Percentiles rank a stretch among this genome's conserved stretches.
Conservation (phyloP, 1,284 basidiomycete species). For the Microbotryum lychnidis-dioicae region DNA sequence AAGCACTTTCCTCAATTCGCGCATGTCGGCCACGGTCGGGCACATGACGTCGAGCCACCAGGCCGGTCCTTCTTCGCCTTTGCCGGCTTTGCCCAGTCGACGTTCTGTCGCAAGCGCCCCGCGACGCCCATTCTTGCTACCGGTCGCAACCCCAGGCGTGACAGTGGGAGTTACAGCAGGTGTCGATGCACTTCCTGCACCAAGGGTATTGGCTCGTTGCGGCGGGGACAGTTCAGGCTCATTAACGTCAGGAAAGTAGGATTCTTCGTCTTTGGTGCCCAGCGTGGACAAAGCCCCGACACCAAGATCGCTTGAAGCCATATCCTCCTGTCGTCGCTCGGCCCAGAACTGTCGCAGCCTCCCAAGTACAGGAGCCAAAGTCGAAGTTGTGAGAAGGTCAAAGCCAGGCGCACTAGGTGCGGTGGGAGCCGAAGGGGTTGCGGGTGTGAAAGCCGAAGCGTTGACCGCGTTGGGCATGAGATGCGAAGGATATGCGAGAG, state of each 20-base stretch:
- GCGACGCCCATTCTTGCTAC: conserved; percentile 2
- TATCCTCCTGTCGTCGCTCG: conserved; percentile 30
- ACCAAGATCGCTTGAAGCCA: conserved; percentile 31
- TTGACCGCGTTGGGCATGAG: conserved; percentile 17
- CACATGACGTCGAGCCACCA: conserved; percentile 93
- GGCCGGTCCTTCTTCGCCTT: conserved; percentile 41
- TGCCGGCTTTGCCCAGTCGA: conserved; percentile 21
- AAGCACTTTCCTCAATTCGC: conserved; percentile 76
- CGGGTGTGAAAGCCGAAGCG: conserved; percentile 5
- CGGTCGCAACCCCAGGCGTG: conserved; percentile 15
- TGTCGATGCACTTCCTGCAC: background rate
- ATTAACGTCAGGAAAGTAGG: conserved; percentile 13
- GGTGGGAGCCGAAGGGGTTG: background rate
- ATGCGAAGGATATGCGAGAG: conserved; percentile 23
- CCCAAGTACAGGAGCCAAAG: conserved; percentile 28
- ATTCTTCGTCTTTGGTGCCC: conserved; percentile 2
- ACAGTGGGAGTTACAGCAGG: conserved; percentile 6
- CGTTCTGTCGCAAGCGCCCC: conserved; percentile 20
- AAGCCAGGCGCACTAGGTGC: conserved; percentile 20
- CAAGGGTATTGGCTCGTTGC: no score
- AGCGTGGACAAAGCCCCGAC: conserved; percentile 5
- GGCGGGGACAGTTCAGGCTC: background rate
- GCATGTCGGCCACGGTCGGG: conserved; percentile 83
- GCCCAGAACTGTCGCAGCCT: conserved; percentile 32
- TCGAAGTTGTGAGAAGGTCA: conserved; percentile 23